Base-by-base conservation (phyloP, 1,284 basidiomycete genomes). In the Cryptococcus sp. region DNA sequence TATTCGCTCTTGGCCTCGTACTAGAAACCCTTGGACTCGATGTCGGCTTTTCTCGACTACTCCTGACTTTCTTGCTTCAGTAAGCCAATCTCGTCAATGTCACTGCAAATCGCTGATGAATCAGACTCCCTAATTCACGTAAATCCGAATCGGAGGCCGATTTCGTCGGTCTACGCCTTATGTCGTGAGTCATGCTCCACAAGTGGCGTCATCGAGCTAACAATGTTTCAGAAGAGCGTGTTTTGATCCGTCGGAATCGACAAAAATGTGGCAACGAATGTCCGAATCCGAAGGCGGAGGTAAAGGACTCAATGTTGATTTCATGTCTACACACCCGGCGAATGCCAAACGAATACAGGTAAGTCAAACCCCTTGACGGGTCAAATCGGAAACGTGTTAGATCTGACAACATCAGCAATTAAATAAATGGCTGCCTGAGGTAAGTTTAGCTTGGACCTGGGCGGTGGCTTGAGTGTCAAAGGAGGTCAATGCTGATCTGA, bases 71-170 rank as follows among this genome's bases (percentile, higher is more conserved):
- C 37, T 57, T 91, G 4, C 75, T 89, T 31, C 80, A 84, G 48
- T 76, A 41, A 48, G 71, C 63, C 13, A 1, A 13, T 16, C 36
- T 22, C 13, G 23, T 2, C 32, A 28, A 7, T n/a, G 13, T 9
- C 41, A 2, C 7, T 41, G 14, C 13, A 18, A 23, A 32, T 21
- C 11, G 19, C 37, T 32, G 19, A 41, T 18, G 42, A 21, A 49
- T 11, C 54, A 78, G 76, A 48, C 78, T 94, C 3, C 92, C 92
- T 0, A 91, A 96, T 70, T 91, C 87, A 1, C 79, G 92, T 46
- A 83, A 77, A 24, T 82, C 85, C 46, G 91, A 94, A 69, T 77
- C 81, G 3, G 92, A 97, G 81, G 87, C 88, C 34, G 87, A 91
- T 67, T 79, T 81, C 28, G 85, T 91, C 45, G 89, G 89, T 7